Base-by-base conservation (phyloP, 129 eudicot species). In the Scalesia atractyloides region DNA sequence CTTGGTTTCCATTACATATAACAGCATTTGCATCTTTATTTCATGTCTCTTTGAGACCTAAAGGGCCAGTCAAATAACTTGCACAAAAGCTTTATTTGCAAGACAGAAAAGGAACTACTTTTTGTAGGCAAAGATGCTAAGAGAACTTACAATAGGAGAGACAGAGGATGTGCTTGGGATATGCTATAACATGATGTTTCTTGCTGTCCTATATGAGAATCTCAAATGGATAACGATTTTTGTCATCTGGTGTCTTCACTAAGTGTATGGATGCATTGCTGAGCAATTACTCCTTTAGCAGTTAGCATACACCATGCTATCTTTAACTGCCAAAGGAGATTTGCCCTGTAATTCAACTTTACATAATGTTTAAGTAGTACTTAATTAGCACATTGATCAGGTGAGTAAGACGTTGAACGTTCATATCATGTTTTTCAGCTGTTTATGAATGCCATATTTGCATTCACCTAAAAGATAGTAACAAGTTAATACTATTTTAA, bases 221-320 rank as follows among this genome's bases (percentile, higher is more conserved):
- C 3, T 7, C 5, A 9, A 54, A 54, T 1, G 58, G 5, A 19
- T 9, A 19, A 54, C 33, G 5, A 19, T 54, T 9, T 54, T 54
- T 54, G 14, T 19, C 61, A 54, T 54, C 13, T 3, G 6, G 24
- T 7, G 46, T 9, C 17, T 53, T 53, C 18, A 13, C 34, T 3
- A 56, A 9, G n/a, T 56, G 62, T 52, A 16, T 56, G 62, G 33
- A 56, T 56, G 34, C 13, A 19, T 56, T 56, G 61, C 61, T 54
- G 15, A 14, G 34, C 5, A 56, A 56, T 54, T 54, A 54, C 30
- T 54, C 6, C 9, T 54, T 54, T 12, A 6, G 34, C 34, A 30
- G 34, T 30, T 30, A 30, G 34, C 34, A 30, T 30, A 4, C 34
- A 30, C 34, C 34, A 30, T 30, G 34, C 34, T 30, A 30, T 2